Conservation (phyloP, 306 rosid species). For the Betula pendula region DNA sequence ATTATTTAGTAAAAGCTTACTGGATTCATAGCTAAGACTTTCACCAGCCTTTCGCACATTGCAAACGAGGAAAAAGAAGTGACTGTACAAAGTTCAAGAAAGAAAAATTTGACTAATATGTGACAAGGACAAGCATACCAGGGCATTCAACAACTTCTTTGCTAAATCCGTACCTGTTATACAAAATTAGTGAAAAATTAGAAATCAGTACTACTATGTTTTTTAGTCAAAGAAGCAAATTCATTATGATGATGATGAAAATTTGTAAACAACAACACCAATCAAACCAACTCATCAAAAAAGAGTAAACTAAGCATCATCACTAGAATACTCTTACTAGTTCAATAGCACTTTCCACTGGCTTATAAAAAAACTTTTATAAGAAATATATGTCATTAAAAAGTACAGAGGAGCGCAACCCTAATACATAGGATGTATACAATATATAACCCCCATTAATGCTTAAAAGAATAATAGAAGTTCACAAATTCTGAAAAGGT, state of each 20-base stretch:
- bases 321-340: not conserved
- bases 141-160: slow-evolving; percentile 90
- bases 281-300: not conserved
- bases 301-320: slow-evolving; percentile 1
- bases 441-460: too few species aligned
- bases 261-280: not conserved
- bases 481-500: too few species aligned
- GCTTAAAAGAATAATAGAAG: too few species aligned
- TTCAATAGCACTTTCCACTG: not conserved
- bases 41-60: not conserved
- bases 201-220: not conserved
- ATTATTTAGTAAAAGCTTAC: not conserved
- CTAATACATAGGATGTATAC: too few species aligned
- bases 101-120: not conserved
- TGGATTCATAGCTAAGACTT: not conserved
- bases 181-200: slow-evolving; percentile 24
- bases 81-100: slow-evolving; percentile 1
- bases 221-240: not conserved
- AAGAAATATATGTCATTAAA: too few species aligned
- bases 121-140: slow-evolving; percentile 44
- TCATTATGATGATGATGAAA: slow-evolving; percentile 1
- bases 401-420: too few species aligned
- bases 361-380: not conserved
- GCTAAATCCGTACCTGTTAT: slow-evolving; percentile 85
- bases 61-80: not conserved